Evolutionary conservation across 805 yeast genomes (phyloP).

Genomic region (Saccharomycopsis selenospora): DNA sequence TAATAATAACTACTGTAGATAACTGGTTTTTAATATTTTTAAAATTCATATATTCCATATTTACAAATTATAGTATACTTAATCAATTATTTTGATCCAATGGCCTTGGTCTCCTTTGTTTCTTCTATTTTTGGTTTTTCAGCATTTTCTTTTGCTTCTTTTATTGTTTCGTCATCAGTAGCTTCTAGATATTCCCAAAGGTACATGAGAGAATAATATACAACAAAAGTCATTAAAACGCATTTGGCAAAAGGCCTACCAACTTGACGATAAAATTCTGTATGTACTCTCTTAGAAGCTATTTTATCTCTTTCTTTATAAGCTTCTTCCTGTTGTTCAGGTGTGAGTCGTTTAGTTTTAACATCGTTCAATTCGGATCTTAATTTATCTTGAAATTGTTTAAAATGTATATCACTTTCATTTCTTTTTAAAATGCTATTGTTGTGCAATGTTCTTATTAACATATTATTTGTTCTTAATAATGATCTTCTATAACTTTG

Average conservation of each 20-base stretch:
- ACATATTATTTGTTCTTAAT: no score
- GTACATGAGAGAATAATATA: slow-evolving; percentile 40
- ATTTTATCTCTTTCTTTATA: background rate
- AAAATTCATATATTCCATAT: no score
- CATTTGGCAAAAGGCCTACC: slow-evolving; percentile 41
- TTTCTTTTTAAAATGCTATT: no score
- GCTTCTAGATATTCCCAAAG: slow-evolving; percentile 39
- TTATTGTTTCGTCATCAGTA: slow-evolving; percentile 22
- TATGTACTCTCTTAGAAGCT: slow-evolving; percentile 11
- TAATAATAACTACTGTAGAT: no score
- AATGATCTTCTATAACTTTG: no score
- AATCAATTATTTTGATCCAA: no score
- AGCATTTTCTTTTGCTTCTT: no score
- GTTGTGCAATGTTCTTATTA: no score
- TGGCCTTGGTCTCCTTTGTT: no score
- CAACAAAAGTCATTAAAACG: slow-evolving; percentile 36
- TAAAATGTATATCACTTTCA: slow-evolving; percentile 2
- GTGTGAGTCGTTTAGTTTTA: background rate
- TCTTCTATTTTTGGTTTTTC: no score
- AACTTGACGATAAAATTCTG: slow-evolving; percentile 39
- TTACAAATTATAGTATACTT: no score
- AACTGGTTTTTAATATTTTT: no score
- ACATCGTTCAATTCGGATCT: slow-evolving; percentile 4
- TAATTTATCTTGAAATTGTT: slow-evolving; percentile 10
- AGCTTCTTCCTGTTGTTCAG: background rate